A percentile compares a stretch with the other conserved stretches of the same genome.
Evolutionary conservation across 2,329 filamentous ascomycete species (phyloP).

Genomic region (Nothophoma quercina): DNA sequence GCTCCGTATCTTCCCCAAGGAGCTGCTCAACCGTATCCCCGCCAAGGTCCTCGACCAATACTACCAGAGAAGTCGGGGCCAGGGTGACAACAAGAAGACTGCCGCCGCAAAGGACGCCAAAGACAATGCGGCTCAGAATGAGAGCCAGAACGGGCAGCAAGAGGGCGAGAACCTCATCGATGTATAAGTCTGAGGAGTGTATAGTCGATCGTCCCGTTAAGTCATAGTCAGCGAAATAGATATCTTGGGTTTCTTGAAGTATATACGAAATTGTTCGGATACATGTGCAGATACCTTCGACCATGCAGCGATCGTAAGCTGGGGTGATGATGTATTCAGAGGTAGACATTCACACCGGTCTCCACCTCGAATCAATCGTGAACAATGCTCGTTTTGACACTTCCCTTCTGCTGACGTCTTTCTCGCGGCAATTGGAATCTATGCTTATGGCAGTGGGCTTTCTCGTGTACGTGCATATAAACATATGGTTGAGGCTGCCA

Average conservation of each 20-base stretch:
- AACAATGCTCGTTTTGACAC: neutral
- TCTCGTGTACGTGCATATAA: neutral
- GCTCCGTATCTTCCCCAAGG: slow-evolving; percentile 96
- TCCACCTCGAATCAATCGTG: neutral
- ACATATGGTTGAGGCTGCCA: neutral
- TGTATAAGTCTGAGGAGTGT: slow-evolving; percentile 32
- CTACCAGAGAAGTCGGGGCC: slow-evolving; percentile 55
- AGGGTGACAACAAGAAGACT: slow-evolving; percentile 49
- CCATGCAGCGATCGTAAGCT: neutral
- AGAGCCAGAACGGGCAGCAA: slow-evolving; percentile 29
- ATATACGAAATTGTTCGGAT: slow-evolving; percentile 27
- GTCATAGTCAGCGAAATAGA: slow-evolving; percentile 23
- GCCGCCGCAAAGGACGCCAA: slow-evolving; percentile 52
- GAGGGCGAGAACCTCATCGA: slow-evolving; percentile 51
- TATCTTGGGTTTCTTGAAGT: slow-evolving; percentile 28
- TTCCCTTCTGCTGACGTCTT: neutral
- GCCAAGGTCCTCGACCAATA: slow-evolving; percentile 62
- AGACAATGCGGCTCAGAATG: slow-evolving; percentile 50
- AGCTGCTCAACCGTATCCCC: slow-evolving; percentile 84
- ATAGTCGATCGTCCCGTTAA: slow-evolving; percentile 5
- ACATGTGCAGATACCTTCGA: neutral
- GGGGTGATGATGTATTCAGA: neutral
- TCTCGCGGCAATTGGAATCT: neutral
- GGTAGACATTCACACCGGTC: neutral
- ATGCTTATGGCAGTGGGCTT: neutral